phyloP scores from a whole-genome alignment of 2,329 filamentous ascomycete genomes.

The Cladosporium sp. region DNA sequence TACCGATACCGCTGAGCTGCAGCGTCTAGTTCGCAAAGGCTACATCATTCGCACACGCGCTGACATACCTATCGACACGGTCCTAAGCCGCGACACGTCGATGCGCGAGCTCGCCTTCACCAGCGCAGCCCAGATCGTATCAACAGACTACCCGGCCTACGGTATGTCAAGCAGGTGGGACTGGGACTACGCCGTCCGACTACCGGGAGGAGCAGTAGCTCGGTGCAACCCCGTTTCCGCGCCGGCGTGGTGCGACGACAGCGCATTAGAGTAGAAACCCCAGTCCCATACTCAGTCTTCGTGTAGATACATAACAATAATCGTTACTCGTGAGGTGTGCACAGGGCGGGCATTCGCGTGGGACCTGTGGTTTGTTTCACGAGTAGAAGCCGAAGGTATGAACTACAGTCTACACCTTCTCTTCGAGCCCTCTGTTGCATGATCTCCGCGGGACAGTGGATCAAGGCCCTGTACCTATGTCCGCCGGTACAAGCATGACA shows the following conservation, averaged over 20 bases:
- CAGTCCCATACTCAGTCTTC: not conserved
- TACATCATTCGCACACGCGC: constrained; percentile 49
- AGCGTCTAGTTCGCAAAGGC: constrained; percentile 41
- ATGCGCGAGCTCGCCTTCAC: constrained; percentile 42
- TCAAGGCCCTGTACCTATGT: no score
- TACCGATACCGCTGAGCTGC: constrained; percentile 38
- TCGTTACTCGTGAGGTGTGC: no score
- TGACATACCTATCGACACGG: constrained; percentile 44
- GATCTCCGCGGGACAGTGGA: no score
- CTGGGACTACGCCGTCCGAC: constrained; percentile 43
- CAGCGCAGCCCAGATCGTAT: constrained; percentile 49
- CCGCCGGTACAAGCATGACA: no score
- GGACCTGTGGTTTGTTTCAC: no score
- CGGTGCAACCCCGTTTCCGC: constrained; percentile 37
- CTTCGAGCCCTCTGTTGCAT: no score
- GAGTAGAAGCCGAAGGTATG: no score
- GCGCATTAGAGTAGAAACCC: constrained; percentile 18
- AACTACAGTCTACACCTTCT: no score
- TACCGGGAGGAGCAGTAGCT: constrained; percentile 29
- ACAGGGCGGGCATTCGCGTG: no score
- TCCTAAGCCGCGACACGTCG: constrained; percentile 39
- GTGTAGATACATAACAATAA: not conserved
- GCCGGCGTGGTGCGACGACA: constrained; percentile 34
- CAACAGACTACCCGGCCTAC: constrained; percentile 46
- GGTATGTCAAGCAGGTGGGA: constrained; percentile 46